Evolutionary conservation across 352 stramenopile genomes (phyloP), one percentile per base, ranked within the genome.

Genomic region (Phytophthora sojae): DNA sequence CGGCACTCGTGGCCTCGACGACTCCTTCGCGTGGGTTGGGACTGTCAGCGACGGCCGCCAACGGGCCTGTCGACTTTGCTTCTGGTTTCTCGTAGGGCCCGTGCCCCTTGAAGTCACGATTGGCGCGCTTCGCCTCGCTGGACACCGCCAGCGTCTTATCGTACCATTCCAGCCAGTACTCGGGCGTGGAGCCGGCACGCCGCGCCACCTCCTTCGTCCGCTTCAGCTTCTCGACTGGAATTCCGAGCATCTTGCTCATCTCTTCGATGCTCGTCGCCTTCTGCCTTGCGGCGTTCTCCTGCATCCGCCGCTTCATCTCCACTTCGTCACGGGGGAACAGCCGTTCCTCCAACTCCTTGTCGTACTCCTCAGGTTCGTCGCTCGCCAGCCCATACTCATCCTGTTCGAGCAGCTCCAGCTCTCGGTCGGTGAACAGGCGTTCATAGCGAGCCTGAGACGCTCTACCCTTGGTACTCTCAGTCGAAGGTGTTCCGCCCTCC

Each of bases 101-200:
- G 2, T 6, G 26, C 26, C 26, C 26, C 26, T 30, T 57, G 44
- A 64, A 64, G 26, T 64, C 26, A 5, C 44, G 57, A 14, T 49
- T 64, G 2, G 44, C 44, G 6, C 57, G 57, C 17, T 45, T 64
- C 7, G 57, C 57, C 26, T 64, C 57, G 1, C 14, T 4, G 9
- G 42, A 32, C 5, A 21, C n/a, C 1, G 15, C 42, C 25, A 64
- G n/a, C 5, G 57, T 64, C 6, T 56, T 56, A 29, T 44, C 15
- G n/a, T 54, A 56, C 57, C 57, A 49, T 9, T 56, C 11, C 44
- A 39, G 12, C 29, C 57, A 56, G 17, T 64, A 64, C 7, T 64
- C 44, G 4, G 57, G 57, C 17, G 42, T 35, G 0, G 42, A 26
- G 1, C 55, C 17, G 2, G 8, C 44, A 6, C n/a, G 3, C 4